These are phyloP conservation scores for Blastobotrys apis DNA, from an alignment of 1,139 yeast genomes.

Conservation along the genomic window DNA sequence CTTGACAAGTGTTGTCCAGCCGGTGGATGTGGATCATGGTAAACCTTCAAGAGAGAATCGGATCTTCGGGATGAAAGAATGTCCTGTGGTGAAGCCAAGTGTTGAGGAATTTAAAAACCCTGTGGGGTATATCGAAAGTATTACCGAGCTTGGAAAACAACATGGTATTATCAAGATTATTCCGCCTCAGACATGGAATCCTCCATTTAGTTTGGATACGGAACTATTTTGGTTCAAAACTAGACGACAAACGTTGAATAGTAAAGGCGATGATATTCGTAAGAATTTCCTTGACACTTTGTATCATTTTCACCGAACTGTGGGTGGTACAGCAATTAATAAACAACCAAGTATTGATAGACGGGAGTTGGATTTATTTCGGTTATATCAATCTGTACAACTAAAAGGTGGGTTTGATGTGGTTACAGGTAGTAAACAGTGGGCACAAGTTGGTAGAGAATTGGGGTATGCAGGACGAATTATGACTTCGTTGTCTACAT, in stretches of 20 bases:
- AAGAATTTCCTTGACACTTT: conserved; percentile 31
- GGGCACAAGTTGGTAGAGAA: conserved; percentile 59
- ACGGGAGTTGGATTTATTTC: conserved; percentile 38
- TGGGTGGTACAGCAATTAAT: conserved; percentile 25
- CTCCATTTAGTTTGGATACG: conserved; percentile 43
- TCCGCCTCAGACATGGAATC: conserved; percentile 45
- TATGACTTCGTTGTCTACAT: conserved; percentile 66
- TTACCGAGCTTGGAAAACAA: conserved; percentile 40
- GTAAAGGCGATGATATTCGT: conserved; percentile 31
- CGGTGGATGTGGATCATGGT: conserved; percentile 7
- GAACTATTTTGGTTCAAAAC: conserved; percentile 52
- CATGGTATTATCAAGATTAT: conserved; percentile 72
- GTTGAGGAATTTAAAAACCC: conserved; percentile 42
- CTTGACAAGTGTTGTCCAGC: conserved; percentile 31
- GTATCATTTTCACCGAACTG: conserved; percentile 35
- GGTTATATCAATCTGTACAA: conserved; percentile 35
- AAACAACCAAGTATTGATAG: conserved; percentile 37
- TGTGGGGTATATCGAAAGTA: conserved; percentile 29
- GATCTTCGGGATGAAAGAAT: conserved; percentile 33
- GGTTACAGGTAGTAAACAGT: conserved; percentile 40
- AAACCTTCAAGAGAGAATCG: conserved; percentile 14
- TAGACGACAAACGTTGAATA: conserved; percentile 46
- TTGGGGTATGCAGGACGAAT: conserved; percentile 68
- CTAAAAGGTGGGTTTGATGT: conserved; percentile 37
- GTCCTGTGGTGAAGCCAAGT: conserved; percentile 47